A percentile compares a stretch with the other conserved stretches of the same genome.
phyloP scores from a whole-genome alignment of 768 basidiomycete species.

The Daedaleopsis sinensis region DNA sequence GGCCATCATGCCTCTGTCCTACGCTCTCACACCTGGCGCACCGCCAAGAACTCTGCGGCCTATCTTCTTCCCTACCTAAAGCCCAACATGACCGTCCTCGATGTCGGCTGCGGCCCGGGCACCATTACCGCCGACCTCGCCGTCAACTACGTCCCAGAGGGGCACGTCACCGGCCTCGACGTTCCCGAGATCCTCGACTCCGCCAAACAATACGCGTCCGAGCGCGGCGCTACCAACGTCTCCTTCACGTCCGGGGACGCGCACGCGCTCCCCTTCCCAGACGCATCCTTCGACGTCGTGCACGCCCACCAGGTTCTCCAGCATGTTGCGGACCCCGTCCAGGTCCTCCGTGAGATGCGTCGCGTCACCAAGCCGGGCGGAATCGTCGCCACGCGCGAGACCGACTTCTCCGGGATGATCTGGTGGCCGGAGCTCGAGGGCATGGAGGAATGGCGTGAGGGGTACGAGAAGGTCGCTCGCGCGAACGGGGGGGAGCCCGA shows the following conservation, averaged over 20 bases:
- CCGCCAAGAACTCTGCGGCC: conserved; percentile 44
- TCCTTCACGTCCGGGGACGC: conserved; percentile 44
- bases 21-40: conserved; percentile 33
- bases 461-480: conserved; percentile 37
- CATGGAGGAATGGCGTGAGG: conserved; percentile 33
- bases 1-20: conserved; percentile 26
- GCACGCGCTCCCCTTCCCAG: conserved; percentile 38
- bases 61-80: conserved; percentile 42
- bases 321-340: conserved; percentile 46
- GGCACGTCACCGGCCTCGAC: conserved; percentile 49
- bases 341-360: conserved; percentile 48
- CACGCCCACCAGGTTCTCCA: conserved; percentile 54
- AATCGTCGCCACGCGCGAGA: conserved; percentile 47
- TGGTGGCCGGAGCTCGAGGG: conserved; percentile 40
- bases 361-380: conserved; percentile 50
- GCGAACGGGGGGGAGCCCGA: conserved; percentile 42
- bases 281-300: conserved; percentile 50
- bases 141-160: conserved; percentile 37
- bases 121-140: conserved; percentile 52
- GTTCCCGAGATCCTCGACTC: conserved; percentile 36
- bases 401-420: conserved; percentile 37
- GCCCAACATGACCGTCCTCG: conserved; percentile 46
- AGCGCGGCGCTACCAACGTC: conserved; percentile 39
- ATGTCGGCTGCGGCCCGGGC: conserved; percentile 56
- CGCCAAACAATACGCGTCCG: conserved; percentile 35